Evolutionary conservation across 768 basidiomycete species (phyloP), one percentile per base, ranked within the genome.

Genomic region (Clavulina sp.): DNA sequence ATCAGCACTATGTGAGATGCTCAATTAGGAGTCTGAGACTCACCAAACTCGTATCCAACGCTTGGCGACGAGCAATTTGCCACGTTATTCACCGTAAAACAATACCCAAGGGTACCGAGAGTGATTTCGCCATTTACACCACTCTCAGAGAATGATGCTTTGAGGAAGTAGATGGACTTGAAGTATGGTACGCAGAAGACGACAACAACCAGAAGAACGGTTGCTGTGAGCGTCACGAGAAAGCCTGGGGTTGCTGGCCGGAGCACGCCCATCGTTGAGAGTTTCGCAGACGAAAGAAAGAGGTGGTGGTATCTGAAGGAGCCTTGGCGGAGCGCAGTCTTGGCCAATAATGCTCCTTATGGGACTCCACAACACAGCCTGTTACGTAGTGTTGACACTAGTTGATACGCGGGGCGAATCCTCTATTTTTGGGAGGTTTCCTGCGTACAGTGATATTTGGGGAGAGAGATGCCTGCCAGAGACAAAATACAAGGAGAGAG

Each of bases 231-330:
- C 19, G 85, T 89, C 56, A 87, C 71, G 48, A 93, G 38, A 61
- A 91, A 88, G 38, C 89, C 92, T 31, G 91, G 88, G 1, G 87
- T 93, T 5, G 89, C 91, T 52, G 84, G 85, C 41, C 83, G 79
- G 55, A 89, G 53, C 16, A 54, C 26, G 28, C 56, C 60, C 63
- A 65, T 65, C 51, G 5, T 54, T 19, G 41, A 47, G 16, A 33
- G 36, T 28, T 3, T 28, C 48, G 21, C 31, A 32, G 9, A 23
- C 7, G 43, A 46, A 26, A 46, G 16, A 7, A 7, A 26, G 24
- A 46, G 24, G 9, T 18, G 24, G 9, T 7, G 7, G 7, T 46
- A 9, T 46, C 31, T 48, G 47, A 9, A 32, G 48, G 4, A 33
- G 4, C 4, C 24, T 28, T 23, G 16, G 48, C 21, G 29, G 3